These are phyloP conservation scores for Cucumis hystrix DNA, from an alignment of 306 rosid species.

Conservation along the genomic window DNA sequence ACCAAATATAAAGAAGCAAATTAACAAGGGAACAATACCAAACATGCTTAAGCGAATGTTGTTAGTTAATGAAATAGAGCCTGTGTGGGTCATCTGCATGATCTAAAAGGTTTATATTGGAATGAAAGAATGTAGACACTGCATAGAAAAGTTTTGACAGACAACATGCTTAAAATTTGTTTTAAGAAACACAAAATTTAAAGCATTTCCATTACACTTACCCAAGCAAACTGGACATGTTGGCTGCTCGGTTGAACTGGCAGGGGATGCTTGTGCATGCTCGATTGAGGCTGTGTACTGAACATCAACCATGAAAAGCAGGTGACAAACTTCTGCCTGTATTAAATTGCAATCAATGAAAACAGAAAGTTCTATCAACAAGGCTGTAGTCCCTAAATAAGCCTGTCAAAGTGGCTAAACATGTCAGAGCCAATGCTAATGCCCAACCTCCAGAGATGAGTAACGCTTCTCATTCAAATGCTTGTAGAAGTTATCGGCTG, in stretches of 20 bases:
- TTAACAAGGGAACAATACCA: neutral
- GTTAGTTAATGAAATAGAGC: neutral
- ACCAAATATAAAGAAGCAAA: neutral
- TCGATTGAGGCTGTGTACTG: constrained; percentile 81
- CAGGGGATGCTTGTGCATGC: constrained; percentile 61
- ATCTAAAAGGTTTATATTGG: neutral
- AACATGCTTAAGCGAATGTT: neutral
- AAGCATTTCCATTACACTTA: neutral
- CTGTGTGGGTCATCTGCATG: neutral
- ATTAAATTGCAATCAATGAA: neutral
- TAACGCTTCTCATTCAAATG: constrained; percentile 60
- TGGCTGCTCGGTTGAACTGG: constrained; percentile 72
- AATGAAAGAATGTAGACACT: neutral
- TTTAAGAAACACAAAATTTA: neutral
- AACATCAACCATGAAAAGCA: constrained; percentile 73
- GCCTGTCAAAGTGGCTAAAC: neutral
- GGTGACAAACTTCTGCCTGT: constrained; percentile 66
- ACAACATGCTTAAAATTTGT: neutral
- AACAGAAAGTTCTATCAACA: neutral
- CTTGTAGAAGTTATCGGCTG: constrained; percentile 59
- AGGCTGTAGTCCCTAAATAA: neutral
- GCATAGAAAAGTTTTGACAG: neutral
- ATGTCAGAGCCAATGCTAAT: neutral
- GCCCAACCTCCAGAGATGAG: constrained; percentile 72
- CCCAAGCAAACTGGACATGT: constrained; percentile 94